A percentile compares a stretch with the other conserved stretches of the same genome.
Evolutionary conservation across 768 basidiomycete species (phyloP).

Genomic region (Auricularia sp.): DNA sequence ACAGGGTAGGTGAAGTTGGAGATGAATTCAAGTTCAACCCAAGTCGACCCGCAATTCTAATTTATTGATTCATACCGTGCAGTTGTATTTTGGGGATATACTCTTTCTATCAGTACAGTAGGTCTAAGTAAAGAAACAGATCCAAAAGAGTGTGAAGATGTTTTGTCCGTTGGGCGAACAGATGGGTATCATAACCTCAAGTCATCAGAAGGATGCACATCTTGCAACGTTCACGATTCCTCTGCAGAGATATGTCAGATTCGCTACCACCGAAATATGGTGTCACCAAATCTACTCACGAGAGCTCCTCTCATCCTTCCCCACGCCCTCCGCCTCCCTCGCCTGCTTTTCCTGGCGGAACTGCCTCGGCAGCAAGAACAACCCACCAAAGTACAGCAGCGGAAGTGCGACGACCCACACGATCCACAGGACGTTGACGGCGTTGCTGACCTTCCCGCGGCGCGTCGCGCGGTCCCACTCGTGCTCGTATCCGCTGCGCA

Average conservation of each 20-base stretch:
- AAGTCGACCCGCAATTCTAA: no score
- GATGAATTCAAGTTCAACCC: no score
- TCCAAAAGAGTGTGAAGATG: no score
- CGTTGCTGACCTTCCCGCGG: constrained; percentile 23
- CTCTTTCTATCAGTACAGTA: no score
- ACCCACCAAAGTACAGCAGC: constrained; percentile 33
- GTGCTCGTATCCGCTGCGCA: constrained; percentile 31
- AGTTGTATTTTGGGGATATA: no score
- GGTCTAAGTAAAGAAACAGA: no score
- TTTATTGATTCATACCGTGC: no score
- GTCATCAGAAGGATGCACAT: no score
- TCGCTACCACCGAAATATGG: neutral
- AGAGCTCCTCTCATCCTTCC: neutral
- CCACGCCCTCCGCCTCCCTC: neutral
- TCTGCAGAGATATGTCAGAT: neutral
- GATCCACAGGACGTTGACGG: constrained; percentile 34
- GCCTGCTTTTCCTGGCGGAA: constrained; percentile 27
- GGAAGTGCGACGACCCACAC: constrained; percentile 36
- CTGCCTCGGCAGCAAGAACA: constrained; percentile 29
- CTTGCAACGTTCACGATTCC: neutral
- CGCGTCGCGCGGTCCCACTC: constrained; percentile 44
- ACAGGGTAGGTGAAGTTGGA: no score
- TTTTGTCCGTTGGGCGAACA: no score
- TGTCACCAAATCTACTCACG: neutral
- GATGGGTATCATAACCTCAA: no score